Evolutionary conservation across 176 grass and related monocot species (phyloP).

Genomic region (Cenchrus purpureus): DNA sequence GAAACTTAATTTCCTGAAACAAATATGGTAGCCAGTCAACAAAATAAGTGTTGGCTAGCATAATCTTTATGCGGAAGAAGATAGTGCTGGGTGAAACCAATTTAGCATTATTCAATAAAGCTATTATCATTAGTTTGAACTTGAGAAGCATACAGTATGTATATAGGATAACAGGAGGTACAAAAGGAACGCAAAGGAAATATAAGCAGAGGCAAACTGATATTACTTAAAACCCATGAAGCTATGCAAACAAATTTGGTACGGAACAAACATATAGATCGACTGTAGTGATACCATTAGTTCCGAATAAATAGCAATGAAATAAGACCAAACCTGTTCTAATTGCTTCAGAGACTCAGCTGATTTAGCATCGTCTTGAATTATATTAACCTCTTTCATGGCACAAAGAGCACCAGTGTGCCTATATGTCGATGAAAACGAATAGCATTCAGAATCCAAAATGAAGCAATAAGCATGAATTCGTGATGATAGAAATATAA

Average conservation of each 20-base stretch:
- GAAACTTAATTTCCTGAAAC: slow-evolving; percentile 96
- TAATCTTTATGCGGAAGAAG: slow-evolving; percentile 39
- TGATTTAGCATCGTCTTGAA: slow-evolving; percentile 93
- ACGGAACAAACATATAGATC: slow-evolving; percentile 3
- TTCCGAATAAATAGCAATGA: slow-evolving; percentile 24
- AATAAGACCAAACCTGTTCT: slow-evolving; percentile 67
- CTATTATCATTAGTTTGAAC: background rate
- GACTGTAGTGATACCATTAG: slow-evolving; percentile 4
- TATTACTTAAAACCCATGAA: slow-evolving; percentile 18
- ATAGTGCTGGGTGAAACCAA: slow-evolving; percentile 8
- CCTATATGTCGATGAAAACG: slow-evolving; percentile 45
- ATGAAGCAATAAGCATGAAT: slow-evolving; percentile 14
- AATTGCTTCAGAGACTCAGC: slow-evolving; percentile 85
- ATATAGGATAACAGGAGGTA: background rate
- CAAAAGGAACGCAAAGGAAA: slow-evolving; percentile 4
- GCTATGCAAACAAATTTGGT: background rate
- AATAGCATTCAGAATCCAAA: slow-evolving; percentile 17
- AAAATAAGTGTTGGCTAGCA: slow-evolving; percentile 18
- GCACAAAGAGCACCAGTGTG: slow-evolving; percentile 96
- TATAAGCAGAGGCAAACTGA: background rate
- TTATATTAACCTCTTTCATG: slow-evolving; percentile 98
- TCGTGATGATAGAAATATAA: slow-evolving; percentile 25
- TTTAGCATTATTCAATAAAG: slow-evolving; percentile 7
- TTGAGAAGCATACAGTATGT: slow-evolving; percentile 18
- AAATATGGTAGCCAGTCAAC: slow-evolving; percentile 41